These are phyloP conservation scores for Fusarium sp. DNA, from an alignment of 2,329 filamentous ascomycete genomes.

Conservation along the genomic window DNA sequence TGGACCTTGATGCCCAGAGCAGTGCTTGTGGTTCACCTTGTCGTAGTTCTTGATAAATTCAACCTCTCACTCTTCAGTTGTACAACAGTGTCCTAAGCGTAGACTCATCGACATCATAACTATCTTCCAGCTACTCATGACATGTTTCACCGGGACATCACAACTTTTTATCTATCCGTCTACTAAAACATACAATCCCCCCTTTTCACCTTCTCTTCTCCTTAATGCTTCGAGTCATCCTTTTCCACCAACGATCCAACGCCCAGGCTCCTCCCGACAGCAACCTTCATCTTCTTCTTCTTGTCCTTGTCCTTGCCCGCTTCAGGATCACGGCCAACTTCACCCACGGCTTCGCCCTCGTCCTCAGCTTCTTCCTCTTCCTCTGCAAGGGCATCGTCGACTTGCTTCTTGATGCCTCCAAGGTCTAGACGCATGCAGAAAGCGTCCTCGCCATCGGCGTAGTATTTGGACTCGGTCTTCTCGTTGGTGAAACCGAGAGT, in stretches of 20 bases:
- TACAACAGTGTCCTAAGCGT: not conserved
- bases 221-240: slow-evolving; percentile 60
- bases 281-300: slow-evolving; percentile 78
- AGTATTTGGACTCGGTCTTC: slow-evolving; percentile 89
- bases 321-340: slow-evolving; percentile 63
- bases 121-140: slow-evolving; percentile 1
- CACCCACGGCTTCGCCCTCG: slow-evolving; percentile 77
- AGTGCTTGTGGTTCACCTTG: not conserved
- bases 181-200: slow-evolving; percentile 29
- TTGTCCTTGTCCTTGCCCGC: slow-evolving; percentile 43
- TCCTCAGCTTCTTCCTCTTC: slow-evolving; percentile 58
- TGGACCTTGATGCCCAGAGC: accelerated
- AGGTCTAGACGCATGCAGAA: slow-evolving; percentile 94
- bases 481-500: slow-evolving; percentile 90
- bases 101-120: not conserved
- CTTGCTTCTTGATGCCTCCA: slow-evolving; percentile 62
- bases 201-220: not conserved
- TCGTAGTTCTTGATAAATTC: not conserved
- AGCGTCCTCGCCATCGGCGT: slow-evolving; percentile 97
- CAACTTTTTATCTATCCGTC: slow-evolving; percentile 41
- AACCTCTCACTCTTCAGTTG: not conserved
- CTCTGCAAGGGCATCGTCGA: slow-evolving; percentile 52
- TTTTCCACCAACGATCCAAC: slow-evolving; percentile 82
- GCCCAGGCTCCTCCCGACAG: slow-evolving; percentile 81
- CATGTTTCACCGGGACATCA: slow-evolving; percentile 17